These are phyloP conservation scores for Fusarium robinianum DNA, from an alignment of 2,329 filamentous ascomycete genomes.

Conservation along the genomic window DNA sequence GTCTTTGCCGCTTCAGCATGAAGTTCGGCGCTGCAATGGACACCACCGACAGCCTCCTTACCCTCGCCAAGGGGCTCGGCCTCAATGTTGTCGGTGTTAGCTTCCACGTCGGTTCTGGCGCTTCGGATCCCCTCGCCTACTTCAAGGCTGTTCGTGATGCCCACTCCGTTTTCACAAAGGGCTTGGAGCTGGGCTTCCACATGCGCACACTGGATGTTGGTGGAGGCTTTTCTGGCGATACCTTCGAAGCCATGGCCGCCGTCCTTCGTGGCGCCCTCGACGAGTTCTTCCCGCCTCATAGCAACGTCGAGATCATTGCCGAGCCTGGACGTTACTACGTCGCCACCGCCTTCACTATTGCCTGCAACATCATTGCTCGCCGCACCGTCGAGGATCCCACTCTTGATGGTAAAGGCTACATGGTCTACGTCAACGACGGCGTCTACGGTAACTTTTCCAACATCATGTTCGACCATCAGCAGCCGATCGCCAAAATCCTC, in stretches of 20 bases:
- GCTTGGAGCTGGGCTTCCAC: constrained; percentile 72
- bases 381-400: constrained; percentile 79
- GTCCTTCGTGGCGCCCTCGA: constrained; percentile 82
- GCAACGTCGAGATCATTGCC: constrained; percentile 81
- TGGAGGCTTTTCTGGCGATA: constrained; percentile 88
- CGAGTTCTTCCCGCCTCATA: constrained; percentile 78
- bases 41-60: constrained; percentile 74
- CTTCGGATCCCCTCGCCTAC: constrained; percentile 90
- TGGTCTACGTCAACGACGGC: constrained; percentile 97
- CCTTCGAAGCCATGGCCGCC: constrained; percentile 86
- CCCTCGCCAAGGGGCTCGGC: constrained; percentile 77
- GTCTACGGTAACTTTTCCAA: constrained; percentile 98
- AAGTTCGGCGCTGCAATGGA: constrained; percentile 96
- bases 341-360: constrained; percentile 88
- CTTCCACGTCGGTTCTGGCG: constrained; percentile 97
- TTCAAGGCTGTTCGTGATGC: constrained; percentile 90
- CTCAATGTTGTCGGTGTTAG: constrained; percentile 95
- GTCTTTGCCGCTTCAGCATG: constrained; percentile 91
- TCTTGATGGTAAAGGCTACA: constrained; percentile 74
- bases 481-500: constrained; percentile 82
- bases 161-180: constrained; percentile 85
- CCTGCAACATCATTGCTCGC: constrained; percentile 93
- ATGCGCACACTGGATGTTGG: constrained; percentile 92
- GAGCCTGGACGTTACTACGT: constrained; percentile 98
- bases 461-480: constrained; percentile 99